Evolutionary conservation across 1,284 basidiomycete species (phyloP), one percentile per base, ranked within the genome.

Genomic region (Pyrrhoderma noxium): DNA sequence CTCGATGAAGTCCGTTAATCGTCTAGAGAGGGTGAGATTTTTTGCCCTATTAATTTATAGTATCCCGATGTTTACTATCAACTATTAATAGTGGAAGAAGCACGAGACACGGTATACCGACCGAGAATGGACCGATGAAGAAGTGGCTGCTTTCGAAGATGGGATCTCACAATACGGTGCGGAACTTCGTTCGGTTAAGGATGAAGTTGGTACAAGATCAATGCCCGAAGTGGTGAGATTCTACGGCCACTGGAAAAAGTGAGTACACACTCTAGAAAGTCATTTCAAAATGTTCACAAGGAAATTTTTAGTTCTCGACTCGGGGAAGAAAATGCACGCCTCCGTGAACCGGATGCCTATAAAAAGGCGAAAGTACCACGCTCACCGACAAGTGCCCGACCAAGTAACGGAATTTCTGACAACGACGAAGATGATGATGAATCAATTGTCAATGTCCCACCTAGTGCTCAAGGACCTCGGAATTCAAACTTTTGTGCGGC

Each of bases 181-280:
- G 13, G 89, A 93, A 61, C 79, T 93, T 55, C 80, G 85, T 42
- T 76, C 80, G 25, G 82, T 92, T 36, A 75, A 84, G 52, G 85
- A 88, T 36, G 85, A 88, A 60, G 74, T 93, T 31, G 76, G 76
- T 4, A 78, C 80, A 3, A 74, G 89, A 47, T 73, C 81, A 1
- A 77, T 88, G 59, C 71, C 76, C 14, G 89, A 93, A 61, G 80
- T 91, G 13, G 88, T 93, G 23, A 79, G 89, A 13, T 89, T 82
- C 67, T 92, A 90, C 60, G 86, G 83, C 5, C 79, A 78, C 49
- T 93, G 90, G 90, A 93, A 93, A 72, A 88, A 79, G 86, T 87
- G 60, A 35, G 69, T 63, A 11, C 18, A 13, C 31, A 39, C 51
- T n/a, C 47, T 35, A 42, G n/a, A n/a, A 21, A 44, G 11, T 46